Percentiles rank a stretch among this genome's conserved stretches.
Evolutionary conservation across 192 early-diverging fungal genomes (phyloP).

Genomic region (Funneliformis geosporum): DNA sequence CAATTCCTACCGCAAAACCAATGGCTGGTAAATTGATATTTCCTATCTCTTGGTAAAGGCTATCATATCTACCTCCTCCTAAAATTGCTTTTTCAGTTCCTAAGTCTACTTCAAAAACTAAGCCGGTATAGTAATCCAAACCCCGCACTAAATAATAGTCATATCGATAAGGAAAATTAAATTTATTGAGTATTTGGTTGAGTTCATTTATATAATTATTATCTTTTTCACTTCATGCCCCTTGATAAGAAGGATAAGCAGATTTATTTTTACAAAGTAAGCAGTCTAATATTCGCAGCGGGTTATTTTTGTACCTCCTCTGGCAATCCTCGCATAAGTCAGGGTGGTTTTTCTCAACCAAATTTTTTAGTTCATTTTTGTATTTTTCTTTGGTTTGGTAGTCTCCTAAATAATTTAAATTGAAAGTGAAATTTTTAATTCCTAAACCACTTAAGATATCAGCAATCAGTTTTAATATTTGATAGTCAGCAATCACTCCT

Average conservation of each 20-base stretch:
- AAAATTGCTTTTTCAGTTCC: neutral
- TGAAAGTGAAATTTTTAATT: slow-evolving; percentile 26
- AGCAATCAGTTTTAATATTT: slow-evolving; percentile 23
- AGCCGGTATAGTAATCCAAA: slow-evolving; percentile 19
- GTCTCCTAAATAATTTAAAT: slow-evolving; percentile 24
- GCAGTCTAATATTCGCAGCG: slow-evolving; percentile 2
- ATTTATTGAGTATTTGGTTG: slow-evolving; percentile 15
- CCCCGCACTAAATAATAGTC: slow-evolving; percentile 18
- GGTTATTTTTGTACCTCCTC: neutral
- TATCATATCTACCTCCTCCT: slow-evolving; percentile 5
- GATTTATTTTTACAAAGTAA: neutral
- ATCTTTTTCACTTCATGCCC: neutral
- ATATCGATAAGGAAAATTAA: slow-evolving; percentile 23
- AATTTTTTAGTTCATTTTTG: slow-evolving; percentile 3
- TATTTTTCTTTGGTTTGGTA: slow-evolving; percentile 14
- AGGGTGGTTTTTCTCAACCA: neutral
- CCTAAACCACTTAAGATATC: slow-evolving; percentile 18
- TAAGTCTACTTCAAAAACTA: slow-evolving; percentile 21
- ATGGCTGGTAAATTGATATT: neutral
- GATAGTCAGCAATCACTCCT: slow-evolving; percentile 17
- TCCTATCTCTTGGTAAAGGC: slow-evolving; percentile 24
- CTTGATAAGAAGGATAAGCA: slow-evolving; percentile 4
- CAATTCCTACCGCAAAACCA: slow-evolving; percentile 20
- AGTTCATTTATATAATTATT: slow-evolving; percentile 3
- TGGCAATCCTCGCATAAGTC: slow-evolving; percentile 14